Evolutionary conservation across 2,329 filamentous ascomycete species (phyloP), one percentile per base, ranked within the genome.

Genomic region (Harringtonia lauricola): DNA sequence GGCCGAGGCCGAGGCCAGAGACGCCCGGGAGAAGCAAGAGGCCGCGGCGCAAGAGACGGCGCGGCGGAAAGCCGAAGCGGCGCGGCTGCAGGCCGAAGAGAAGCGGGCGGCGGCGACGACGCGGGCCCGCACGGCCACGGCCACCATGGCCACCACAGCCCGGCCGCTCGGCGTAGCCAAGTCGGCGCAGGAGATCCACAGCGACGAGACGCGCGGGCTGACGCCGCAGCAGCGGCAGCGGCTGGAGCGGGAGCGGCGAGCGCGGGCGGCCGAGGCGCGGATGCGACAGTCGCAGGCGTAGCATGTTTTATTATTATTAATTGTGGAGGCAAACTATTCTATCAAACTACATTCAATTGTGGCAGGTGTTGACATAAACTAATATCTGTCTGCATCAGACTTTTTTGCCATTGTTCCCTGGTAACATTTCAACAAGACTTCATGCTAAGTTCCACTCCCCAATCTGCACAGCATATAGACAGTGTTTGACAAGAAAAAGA

Each of bases 241-340:
- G 58, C 62, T 96, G 43, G 92, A 96, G 61, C 71, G 92, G 53
- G 92, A 98, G 64, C 72, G 88, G 54, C 81, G 90, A 56, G 92
- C 92, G 4, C 78, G 90, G 54, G 92, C 92, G 9, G 90, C 89
- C 0, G 92, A 96, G 64, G 89, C 90, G 66, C 78, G 90, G 57
- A 72, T 95, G 47, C 79, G 74, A 63, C 72, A 73, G 55, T 70
- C 87, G 73, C 73, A 77, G 29, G 13, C n/a, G 22, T 26, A 26
- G 24, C 10, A 26, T 6, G 24, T 26, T n/a, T n/a, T n/a, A n/a
- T n/a, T n/a, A n/a, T n/a, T n/a, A n/a, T n/a, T n/a, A n/a, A n/a
- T n/a, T n/a, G n/a, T n/a, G n/a, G n/a, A n/a, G n/a, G n/a, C n/a
- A n/a, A n/a, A n/a, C n/a, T n/a, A n/a, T n/a, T n/a, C n/a, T n/a